A percentile compares a stretch with the other conserved stretches of the same genome.
These are phyloP conservation scores for Agrocybe pediades DNA, from an alignment of 768 basidiomycete genomes.

Conservation along the genomic window DNA sequence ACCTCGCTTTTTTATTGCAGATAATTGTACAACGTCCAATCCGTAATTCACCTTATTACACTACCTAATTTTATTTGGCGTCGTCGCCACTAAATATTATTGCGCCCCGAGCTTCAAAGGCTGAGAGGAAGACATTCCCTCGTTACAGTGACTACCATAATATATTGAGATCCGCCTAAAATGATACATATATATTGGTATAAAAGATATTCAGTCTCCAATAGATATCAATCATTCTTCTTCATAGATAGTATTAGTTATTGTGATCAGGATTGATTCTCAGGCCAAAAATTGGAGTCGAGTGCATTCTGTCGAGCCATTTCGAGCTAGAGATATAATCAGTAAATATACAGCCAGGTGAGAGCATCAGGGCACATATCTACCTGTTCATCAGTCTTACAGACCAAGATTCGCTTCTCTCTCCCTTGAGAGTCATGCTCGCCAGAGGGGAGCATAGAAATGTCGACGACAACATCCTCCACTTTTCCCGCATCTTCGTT, in stretches of 20 bases:
- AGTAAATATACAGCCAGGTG: not conserved
- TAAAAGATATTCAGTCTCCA: too few relatives aligned
- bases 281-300: conserved; percentile 27
- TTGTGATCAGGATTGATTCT: not conserved
- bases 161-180: too few relatives aligned
- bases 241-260: too few relatives aligned
- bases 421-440: conserved; percentile 19
- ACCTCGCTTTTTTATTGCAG: not conserved
- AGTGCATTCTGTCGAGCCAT: conserved; percentile 42
- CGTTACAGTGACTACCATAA: too few relatives aligned
- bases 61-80: too few relatives aligned
- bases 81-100: too few relatives aligned
- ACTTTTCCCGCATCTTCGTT: conserved; percentile 40
- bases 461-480: conserved; percentile 47
- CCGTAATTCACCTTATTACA: not conserved
- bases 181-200: too few relatives aligned
- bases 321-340: conserved; percentile 29
- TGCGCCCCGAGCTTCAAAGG: too few relatives aligned
- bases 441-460: conserved; percentile 35
- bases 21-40: not conserved
- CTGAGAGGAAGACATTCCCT: too few relatives aligned
- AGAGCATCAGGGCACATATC: not conserved
- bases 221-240: too few relatives aligned
- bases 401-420: conserved; percentile 47
- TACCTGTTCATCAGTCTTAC: conserved; percentile 70